phyloP scores from a whole-genome alignment of 2,329 filamentous ascomycete genomes.

The Tolypocladium inflatum region DNA sequence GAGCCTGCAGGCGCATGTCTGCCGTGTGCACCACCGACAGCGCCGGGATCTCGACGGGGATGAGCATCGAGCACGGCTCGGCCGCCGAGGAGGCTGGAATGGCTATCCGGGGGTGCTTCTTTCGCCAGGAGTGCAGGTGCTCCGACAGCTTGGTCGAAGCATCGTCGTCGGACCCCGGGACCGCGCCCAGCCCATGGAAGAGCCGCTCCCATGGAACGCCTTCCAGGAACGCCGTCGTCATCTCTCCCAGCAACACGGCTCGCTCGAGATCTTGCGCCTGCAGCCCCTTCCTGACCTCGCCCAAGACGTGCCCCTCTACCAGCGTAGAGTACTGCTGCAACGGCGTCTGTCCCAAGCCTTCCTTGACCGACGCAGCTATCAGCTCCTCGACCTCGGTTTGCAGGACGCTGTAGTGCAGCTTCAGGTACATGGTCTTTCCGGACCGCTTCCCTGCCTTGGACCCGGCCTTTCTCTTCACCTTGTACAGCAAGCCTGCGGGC shows the following conservation, averaged over 20 bases:
- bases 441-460: constrained; percentile 20
- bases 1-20: constrained; percentile 46
- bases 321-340: constrained; percentile 38
- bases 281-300: constrained; percentile 33
- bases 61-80: constrained; percentile 58
- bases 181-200: constrained; percentile 39
- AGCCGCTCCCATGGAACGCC: constrained; percentile 36
- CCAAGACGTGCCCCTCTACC: constrained; percentile 32
- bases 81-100: constrained; percentile 12
- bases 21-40: constrained; percentile 77
- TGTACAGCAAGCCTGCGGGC: constrained; percentile 73
- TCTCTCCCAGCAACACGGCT: constrained; percentile 40
- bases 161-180: constrained; percentile 23
- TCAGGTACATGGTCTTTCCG: constrained; percentile 50
- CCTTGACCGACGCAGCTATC: constrained; percentile 32
- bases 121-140: constrained; percentile 23
- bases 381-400: constrained; percentile 59
- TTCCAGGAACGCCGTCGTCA: constrained; percentile 39
- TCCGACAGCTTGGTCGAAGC: constrained; percentile 14
- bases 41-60: constrained; percentile 83
- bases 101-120: constrained; percentile 14
- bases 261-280: constrained; percentile 45
- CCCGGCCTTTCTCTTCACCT: constrained; percentile 50
- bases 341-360: constrained; percentile 27
- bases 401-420: constrained; percentile 66